Evolutionary conservation across 1,139 yeast genomes (phyloP), one percentile per base, ranked within the genome.

Genomic region (Meyerozyma elateridarum): DNA sequence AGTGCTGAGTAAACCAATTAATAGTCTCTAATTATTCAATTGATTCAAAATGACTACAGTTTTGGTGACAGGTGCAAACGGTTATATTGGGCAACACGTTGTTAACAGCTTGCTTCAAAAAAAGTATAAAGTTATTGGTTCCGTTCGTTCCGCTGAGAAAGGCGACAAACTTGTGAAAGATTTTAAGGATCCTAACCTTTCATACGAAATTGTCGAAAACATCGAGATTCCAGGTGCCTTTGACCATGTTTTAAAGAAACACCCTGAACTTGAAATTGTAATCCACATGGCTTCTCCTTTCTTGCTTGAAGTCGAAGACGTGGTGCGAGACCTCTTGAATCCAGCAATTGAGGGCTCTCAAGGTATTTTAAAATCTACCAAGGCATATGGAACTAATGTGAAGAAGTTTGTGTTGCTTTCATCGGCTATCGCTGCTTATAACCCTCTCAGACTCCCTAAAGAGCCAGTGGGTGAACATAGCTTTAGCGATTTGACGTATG

Each of bases 11-110:
- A n/a, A n/a, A n/a, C n/a, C n/a, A n/a, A n/a, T n/a, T n/a, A n/a
- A n/a, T n/a, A n/a, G n/a, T n/a, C n/a, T n/a, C n/a, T n/a, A n/a
- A n/a, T n/a, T n/a, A n/a, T n/a, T n/a, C n/a, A n/a, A n/a, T n/a
- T n/a, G n/a, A n/a, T n/a, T n/a, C n/a, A n/a, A n/a, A n/a, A n/a
- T n/a, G n/a, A n/a, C n/a, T n/a, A 28, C 41, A 11, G 49, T 46
- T 15, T 63, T 76, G 20, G 64, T 77, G 20, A 69, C 81, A 3
- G 84, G 83, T 4, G 79, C 77, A 9, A 64, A 77, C 11, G 82
- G 83, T 12, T 76, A 67, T 44, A 68, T 76, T 37, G 81, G 80
- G 14, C 69, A 72, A 33, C 78, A 76, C 44, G 63, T 73, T 11
- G 60, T 64, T 11, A 46, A 50, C 21, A 54, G 44, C 20, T 46